Evolutionary conservation across 352 stramenopile genomes (phyloP), one percentile per base, ranked within the genome.

Genomic region (Globisporangium cylindrosporum): DNA sequence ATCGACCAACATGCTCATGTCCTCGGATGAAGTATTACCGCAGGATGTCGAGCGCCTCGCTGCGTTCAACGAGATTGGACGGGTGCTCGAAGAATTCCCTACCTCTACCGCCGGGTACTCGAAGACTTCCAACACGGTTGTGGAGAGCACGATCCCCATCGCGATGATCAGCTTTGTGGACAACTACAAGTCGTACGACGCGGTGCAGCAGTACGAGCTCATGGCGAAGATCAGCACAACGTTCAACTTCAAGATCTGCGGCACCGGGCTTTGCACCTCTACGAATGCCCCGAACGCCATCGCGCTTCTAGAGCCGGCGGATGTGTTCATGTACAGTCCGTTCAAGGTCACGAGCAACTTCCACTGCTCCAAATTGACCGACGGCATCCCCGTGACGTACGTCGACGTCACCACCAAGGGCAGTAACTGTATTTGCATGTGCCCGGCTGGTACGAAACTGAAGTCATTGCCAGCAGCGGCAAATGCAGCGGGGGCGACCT

Each of bases 241-340:
- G 24, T 72, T 68, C 63, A 70, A 70, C 65, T 70, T 70, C 59
- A 14, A 55, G 46, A 73, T 80, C 32, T 80, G 73, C 49, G 36
- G 76, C 41, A 25, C 25, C 6, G 49, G 49, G 34, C 34, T 41
- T 10, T 41, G 34, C 34, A 14, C 34, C 34, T 41, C 34, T 10
- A 41, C 9, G 34, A 15, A 12, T 12, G 34, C 34, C 12, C 34
- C 25, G 48, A 78, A 87, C 60, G 80, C 71, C 67, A 73, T 89
- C 62, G 18, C 74, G 18, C 59, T 90, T 9, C n/a, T 70, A 10
- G 64, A 82, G 1, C 57, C 55, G 0, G 77, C 79, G 0, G 78
- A 90, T 25, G 29, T 91, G 55, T 90, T 85, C 74, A 80, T 86
- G 80, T 90, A 88, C 74, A 89, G 87, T 34, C 83, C 83, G 57